Conservation (phyloP, 75 land plant genomes). For the Larix kaempferi region DNA sequence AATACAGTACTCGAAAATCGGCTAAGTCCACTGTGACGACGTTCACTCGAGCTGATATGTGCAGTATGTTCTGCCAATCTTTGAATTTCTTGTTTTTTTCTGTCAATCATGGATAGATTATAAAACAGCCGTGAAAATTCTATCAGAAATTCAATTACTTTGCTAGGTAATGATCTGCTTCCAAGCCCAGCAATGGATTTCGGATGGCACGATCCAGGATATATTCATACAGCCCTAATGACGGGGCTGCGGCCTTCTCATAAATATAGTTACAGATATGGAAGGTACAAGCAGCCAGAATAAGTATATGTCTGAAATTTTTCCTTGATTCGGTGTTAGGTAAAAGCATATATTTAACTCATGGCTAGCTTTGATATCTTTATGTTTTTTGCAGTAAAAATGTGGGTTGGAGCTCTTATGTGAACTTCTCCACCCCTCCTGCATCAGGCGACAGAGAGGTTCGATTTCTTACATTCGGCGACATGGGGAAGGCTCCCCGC, state of each 20-base stretch:
- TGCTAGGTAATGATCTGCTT: slow-evolving; percentile 8
- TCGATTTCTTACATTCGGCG: slow-evolving; percentile 84
- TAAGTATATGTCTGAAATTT: neutral
- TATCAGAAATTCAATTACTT: neutral
- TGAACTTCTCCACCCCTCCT: slow-evolving; percentile 62
- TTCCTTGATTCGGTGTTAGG: neutral
- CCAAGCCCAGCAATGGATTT: slow-evolving; percentile 78
- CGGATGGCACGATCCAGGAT: slow-evolving; percentile 97
- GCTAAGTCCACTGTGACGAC: slow-evolving; percentile 41
- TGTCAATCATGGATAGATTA: neutral
- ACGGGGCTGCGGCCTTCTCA: slow-evolving; percentile 58
- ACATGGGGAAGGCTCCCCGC: slow-evolving; percentile 90
- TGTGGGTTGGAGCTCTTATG: slow-evolving; percentile 14
- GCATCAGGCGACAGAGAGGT: slow-evolving; percentile 61
- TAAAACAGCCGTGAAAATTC: neutral
- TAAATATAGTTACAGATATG: slow-evolving; percentile 61
- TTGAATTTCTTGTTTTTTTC: neutral
- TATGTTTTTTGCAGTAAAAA: neutral
- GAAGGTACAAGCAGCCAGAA: slow-evolving; percentile 55
- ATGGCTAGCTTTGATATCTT: too few species aligned
- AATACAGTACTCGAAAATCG: slow-evolving; percentile 36
- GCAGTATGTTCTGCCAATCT: slow-evolving; percentile 30
- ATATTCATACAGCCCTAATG: slow-evolving; percentile 83
- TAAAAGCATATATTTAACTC: neutral
- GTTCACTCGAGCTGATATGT: slow-evolving; percentile 66